These are phyloP conservation scores for Geranium incanum DNA, from an alignment of 441 rosid species.

Conservation along the genomic window DNA sequence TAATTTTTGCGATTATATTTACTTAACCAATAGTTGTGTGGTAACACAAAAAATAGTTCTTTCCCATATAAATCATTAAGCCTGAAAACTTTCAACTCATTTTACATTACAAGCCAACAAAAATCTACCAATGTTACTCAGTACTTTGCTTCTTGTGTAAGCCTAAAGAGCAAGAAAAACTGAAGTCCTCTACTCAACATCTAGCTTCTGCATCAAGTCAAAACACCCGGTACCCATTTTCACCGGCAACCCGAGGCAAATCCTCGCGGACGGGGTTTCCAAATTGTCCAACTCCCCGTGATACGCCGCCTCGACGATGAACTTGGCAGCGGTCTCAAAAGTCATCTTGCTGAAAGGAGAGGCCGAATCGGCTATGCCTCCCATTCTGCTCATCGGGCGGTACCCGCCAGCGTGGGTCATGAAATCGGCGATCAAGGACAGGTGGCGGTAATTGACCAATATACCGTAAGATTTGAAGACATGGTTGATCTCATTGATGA, in stretches of 20 bases:
- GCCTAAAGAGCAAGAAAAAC: not conserved
- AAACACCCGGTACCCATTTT: constrained; percentile 91
- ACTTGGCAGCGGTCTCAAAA: constrained; percentile 86
- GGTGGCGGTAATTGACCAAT: constrained; percentile 67
- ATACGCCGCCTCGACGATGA: constrained; percentile 82
- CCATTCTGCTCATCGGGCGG: constrained; percentile 87
- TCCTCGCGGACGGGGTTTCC: constrained; percentile 82
- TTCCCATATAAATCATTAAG: too few relatives aligned
- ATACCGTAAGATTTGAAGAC: constrained; percentile 79
- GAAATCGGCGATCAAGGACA: constrained; percentile 78
- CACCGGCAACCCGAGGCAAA: constrained; percentile 87
- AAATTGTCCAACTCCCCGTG: constrained; percentile 60
- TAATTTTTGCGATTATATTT: too few relatives aligned
- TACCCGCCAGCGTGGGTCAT: constrained; percentile 87
- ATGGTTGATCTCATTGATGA: constrained; percentile 74
- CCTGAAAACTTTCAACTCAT: too few relatives aligned
- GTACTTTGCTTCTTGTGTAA: too few relatives aligned
- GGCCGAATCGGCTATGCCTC: constrained; percentile 73
- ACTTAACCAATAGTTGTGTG: too few relatives aligned
- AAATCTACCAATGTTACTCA: too few relatives aligned
- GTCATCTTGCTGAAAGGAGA: constrained; percentile 88
- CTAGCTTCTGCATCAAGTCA: constrained; percentile 69
- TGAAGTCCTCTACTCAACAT: constrained; percentile 18
- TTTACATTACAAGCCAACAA: too few relatives aligned
- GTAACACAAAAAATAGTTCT: too few relatives aligned